Base-by-base conservation (phyloP, 768 basidiomycete genomes). In the Asterophora parasitica region DNA sequence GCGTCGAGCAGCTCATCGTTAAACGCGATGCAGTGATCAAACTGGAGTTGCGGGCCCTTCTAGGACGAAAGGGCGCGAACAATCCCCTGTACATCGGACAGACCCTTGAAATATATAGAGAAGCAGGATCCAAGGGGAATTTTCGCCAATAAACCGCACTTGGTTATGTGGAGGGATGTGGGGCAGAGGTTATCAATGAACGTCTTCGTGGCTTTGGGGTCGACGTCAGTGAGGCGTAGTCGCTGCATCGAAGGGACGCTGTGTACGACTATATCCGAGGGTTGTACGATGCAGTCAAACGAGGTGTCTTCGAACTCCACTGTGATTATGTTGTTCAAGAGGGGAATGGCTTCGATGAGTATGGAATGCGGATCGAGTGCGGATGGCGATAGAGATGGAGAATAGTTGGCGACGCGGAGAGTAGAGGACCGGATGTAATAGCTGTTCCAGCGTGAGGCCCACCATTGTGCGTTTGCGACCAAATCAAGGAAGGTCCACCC, bases 401-500 rank as follows among this genome's bases (percentile, higher is more conserved):
- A 19, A 16, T 48, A 48, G 10, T 34, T 31, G 5, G 20, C 7
- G 16, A 41, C 19, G 27, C 35, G n/a, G 9, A 46, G 43, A 4
- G 20, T 7, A 11, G 11, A 20, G 7, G 1, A 4, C 3, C 9
- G 8, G 17, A 3, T 2, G 17, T 17, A 4, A 9, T 17, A 10
- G 6, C 10, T 9, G 5, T 2, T 13, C 10, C 6, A 44, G 33
- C 16, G 2, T 1, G 1, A 9, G n/a, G 34, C 33, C 43, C 43
- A 44, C 20, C 19, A 15, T 5, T 4, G 2, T 9, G 48, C 6
- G n/a, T 36, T 23, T n/a, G 13, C 31, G 27, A 16, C 35, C 7
- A 49, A 5, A 4, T 43, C 33, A 9, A 44, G 12, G 20, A 49
- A 43, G 15, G 28, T 43, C 28, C 42, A 27, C 5, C 48, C 48